Evolutionary conservation across 2,329 filamentous ascomycete species (phyloP), one percentile per base, ranked within the genome.

Genomic region (Gaeumannomyces tritici): DNA sequence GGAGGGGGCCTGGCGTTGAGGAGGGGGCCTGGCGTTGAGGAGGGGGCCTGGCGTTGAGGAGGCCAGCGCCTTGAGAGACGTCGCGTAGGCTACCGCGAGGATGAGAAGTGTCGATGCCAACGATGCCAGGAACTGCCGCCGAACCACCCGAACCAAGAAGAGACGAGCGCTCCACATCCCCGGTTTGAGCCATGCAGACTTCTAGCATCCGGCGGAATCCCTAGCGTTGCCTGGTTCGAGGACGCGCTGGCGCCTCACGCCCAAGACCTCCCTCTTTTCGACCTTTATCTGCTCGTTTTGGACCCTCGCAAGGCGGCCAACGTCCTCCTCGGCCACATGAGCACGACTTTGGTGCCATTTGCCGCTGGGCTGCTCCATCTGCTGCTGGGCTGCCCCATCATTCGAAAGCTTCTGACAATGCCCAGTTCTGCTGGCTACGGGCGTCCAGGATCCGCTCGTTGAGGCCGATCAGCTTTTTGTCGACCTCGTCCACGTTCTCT

Each of bases 101-200:
- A 88, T 80, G 66, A 77, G 77, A 63, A 86, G 69, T 8, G 82
- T 84, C 21, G 79, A 79, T 58, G 77, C 75, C 57, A 88, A 81
- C 54, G 84, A 87, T 65, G 82, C 69, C 65, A 87, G 76, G n/a
- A n/a, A n/a, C n/a, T 9, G 33, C 33, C 18, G 12, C 18, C 33
- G 33, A n/a, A 18, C 42, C 42, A 47, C 7, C 18, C 8, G n/a
- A n/a, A n/a, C 42, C 18, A 47, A 47, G 42, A 47, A 7, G 42
- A 47, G 8, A 9, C 42, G 3, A 8, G 13, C 18, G 6, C 18
- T 47, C 42, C 42, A 18, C 42, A 47, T n/a, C 42, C 42, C 42
- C 42, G 42, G 42, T 47, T 47, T 21, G 42, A 47, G 42, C 42
- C 42, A 21, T 47, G 42, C 42, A 47, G 42, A 12, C 15, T 47